These are phyloP conservation scores for Uronychia binucleata DNA, from an alignment of 73 alveolate species.

Conservation along the genomic window DNA sequence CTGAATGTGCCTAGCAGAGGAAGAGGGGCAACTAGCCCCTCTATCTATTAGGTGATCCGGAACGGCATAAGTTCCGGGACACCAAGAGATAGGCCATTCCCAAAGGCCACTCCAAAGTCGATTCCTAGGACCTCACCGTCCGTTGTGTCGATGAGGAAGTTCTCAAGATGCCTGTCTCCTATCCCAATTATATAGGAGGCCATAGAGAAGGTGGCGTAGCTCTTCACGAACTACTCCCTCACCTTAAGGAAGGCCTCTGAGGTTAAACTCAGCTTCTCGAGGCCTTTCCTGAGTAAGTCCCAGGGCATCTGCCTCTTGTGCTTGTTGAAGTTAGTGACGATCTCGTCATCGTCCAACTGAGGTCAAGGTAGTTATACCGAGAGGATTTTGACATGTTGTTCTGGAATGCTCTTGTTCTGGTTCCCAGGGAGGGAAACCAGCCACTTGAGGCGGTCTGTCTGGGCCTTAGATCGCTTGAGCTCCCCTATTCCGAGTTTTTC, in stretches of 20 bases:
- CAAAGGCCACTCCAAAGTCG: slow-evolving; percentile 98
- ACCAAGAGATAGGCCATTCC: slow-evolving; percentile 89
- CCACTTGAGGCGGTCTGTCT: slow-evolving; percentile 18
- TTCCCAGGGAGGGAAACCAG: slow-evolving; percentile 7
- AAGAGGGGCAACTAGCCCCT: slow-evolving; percentile 91
- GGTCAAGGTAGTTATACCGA: background rate
- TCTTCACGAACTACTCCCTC: slow-evolving; percentile 87
- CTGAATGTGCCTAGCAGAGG: slow-evolving; percentile 91
- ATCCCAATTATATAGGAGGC: slow-evolving; percentile 96
- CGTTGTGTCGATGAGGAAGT: slow-evolving; percentile 89
- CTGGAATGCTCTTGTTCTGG: background rate
- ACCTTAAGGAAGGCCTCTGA: slow-evolving; percentile 91
- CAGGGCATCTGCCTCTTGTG: slow-evolving; percentile 87
- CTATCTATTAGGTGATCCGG: slow-evolving; percentile 91
- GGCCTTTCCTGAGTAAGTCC: slow-evolving; percentile 90
- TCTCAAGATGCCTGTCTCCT: slow-evolving; percentile 99
- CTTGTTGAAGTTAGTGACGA: slow-evolving; percentile 82
- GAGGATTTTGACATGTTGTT: background rate
- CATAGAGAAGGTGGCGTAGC: slow-evolving; percentile 90
- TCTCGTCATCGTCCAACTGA: slow-evolving; percentile 63
- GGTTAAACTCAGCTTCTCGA: slow-evolving; percentile 82
- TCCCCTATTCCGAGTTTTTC: slow-evolving; percentile 62
- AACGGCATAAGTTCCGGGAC: slow-evolving; percentile 98
- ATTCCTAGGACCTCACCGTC: slow-evolving; percentile 94
- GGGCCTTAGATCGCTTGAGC: slow-evolving; percentile 41